Conservation (phyloP, 2,329 filamentous ascomycete genomes). For the Emergomyces africanus region DNA sequence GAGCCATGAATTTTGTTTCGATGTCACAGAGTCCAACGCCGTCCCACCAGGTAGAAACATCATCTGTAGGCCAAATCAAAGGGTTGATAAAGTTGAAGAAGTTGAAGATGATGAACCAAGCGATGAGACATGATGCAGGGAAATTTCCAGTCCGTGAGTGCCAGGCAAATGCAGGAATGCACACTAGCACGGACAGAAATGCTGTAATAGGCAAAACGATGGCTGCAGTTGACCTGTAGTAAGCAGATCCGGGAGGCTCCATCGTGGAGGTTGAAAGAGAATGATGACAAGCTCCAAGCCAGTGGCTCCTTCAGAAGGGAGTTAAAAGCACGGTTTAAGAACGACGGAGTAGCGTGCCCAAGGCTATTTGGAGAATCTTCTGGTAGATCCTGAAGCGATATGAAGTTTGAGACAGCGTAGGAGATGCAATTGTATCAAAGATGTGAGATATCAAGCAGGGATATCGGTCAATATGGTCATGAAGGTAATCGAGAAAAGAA, state of each 20-base stretch:
- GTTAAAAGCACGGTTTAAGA: not conserved
- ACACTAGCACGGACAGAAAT: conserved; percentile 38
- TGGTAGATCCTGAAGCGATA: not conserved
- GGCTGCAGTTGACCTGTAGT: conserved; percentile 18
- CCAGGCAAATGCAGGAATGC: conserved; percentile 45
- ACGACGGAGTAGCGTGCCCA: not conserved
- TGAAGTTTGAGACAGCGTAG: not conserved
- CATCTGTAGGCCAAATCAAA: conserved; percentile 50
- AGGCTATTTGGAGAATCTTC: not conserved
- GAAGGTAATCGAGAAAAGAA: not conserved
- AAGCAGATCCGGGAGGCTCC: not conserved
- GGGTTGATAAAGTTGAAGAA: conserved; percentile 48
- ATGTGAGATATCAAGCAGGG: not conserved
- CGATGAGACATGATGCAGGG: conserved; percentile 43
- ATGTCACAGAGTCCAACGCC: conserved; percentile 53
- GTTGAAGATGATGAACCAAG: conserved; percentile 45
- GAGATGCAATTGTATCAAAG: not conserved
- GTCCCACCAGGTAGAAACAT: conserved; percentile 42
- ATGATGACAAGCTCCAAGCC: not conserved
- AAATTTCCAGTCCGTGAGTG: conserved; percentile 50
- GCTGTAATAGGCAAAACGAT: conserved; percentile 38
- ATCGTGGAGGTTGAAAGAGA: not conserved
- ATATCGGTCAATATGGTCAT: not conserved
- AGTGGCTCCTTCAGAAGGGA: not conserved
- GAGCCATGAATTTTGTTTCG: conserved; percentile 46